A percentile compares a stretch with the other conserved stretches of the same genome.
phyloP scores from a whole-genome alignment of 2,329 filamentous ascomycete genomes.

The Coniochaeta hoffmannii region DNA sequence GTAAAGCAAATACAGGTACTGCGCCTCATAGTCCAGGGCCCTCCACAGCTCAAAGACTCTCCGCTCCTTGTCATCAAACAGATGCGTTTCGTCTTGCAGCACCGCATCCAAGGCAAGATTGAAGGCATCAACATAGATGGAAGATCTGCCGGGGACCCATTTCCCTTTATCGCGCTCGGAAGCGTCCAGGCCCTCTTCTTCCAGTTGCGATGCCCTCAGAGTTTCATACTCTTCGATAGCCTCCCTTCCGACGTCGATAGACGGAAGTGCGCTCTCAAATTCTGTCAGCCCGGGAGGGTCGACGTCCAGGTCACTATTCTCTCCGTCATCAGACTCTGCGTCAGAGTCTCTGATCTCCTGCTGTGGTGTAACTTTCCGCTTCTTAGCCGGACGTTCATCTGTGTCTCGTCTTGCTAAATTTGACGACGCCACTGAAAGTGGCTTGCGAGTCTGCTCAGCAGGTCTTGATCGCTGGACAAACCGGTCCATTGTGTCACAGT shows the following conservation, averaged over 20 bases:
- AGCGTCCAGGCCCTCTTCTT: constrained; percentile 36
- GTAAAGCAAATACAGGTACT: constrained; percentile 65
- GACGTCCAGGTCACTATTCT: too few relatives aligned
- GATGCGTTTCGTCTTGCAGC: constrained; percentile 75
- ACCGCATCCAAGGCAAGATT: constrained; percentile 88
- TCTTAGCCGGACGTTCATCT: constrained; percentile 26
- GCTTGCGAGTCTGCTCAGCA: constrained; percentile 6
- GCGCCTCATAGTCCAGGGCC: constrained; percentile 69
- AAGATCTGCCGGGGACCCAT: constrained; percentile 74
- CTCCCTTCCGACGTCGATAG: constrained; percentile 57
- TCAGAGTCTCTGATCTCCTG: constrained; percentile 19
- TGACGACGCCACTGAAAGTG: constrained; percentile 11
- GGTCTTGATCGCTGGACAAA: constrained; percentile 16
- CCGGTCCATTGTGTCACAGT: constrained; percentile 18
- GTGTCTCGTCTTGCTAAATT: constrained; percentile 8
- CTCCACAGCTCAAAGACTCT: constrained; percentile 73
- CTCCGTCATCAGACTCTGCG: constrained; percentile 16
- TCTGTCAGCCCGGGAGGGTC: constrained; percentile 43
- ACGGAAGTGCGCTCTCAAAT: constrained; percentile 64
- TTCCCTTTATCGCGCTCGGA: constrained; percentile 40
- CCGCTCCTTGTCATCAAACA: constrained; percentile 76
- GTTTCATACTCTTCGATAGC: constrained; percentile 76
- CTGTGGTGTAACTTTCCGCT: constrained; percentile 15
- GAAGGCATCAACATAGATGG: constrained; percentile 96
- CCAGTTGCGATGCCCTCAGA: constrained; percentile 50